Conservation (phyloP, 2,329 filamentous ascomycete species). For the Epichloe bromicola region DNA sequence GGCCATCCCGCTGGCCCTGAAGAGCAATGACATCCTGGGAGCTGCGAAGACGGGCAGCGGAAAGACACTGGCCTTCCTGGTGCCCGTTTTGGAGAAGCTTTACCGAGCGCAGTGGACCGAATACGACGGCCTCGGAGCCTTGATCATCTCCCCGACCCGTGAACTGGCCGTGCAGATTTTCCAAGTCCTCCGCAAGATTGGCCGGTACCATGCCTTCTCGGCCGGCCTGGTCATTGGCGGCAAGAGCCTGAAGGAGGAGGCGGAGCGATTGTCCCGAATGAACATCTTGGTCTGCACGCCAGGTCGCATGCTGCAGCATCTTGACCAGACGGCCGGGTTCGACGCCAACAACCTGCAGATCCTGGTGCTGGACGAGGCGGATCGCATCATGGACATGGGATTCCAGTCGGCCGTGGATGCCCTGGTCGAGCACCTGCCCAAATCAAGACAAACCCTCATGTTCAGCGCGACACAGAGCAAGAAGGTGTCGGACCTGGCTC, state of each 20-base stretch:
- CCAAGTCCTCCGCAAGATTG: conserved; percentile 81
- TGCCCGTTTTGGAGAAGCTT: conserved; percentile 86
- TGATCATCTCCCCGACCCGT: conserved; percentile 87
- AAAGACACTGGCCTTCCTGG: conserved; percentile 85
- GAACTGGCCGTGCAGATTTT: conserved; percentile 97
- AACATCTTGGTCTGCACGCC: conserved; percentile 96
- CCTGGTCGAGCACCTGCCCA: conserved; percentile 80
- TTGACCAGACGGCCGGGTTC: conserved; percentile 85
- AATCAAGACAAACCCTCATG: conserved; percentile 74
- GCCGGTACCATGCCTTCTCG: conserved; percentile 78
- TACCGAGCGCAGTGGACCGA: conserved; percentile 84
- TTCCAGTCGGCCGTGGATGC: conserved; percentile 87
- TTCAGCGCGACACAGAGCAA: conserved; percentile 96
- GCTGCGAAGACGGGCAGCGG: conserved; percentile 93
- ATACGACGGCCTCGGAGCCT: conserved; percentile 77
- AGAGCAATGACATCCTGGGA: conserved; percentile 78
- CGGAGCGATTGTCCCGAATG: conserved; percentile 76
- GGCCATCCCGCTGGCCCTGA: conserved; percentile 77
- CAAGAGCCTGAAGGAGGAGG: conserved; percentile 77
- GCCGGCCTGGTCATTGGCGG: conserved; percentile 90
- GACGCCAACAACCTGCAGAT: conserved; percentile 86
- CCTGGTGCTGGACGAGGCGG: conserved; percentile 87
- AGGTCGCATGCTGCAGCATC: conserved; percentile 85
- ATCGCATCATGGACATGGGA: conserved; percentile 95
- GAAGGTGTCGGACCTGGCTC: conserved; percentile 80